Evolutionary conservation across 345 rosid species (phyloP).

Genomic region (Eucalyptus camaldulensis): DNA sequence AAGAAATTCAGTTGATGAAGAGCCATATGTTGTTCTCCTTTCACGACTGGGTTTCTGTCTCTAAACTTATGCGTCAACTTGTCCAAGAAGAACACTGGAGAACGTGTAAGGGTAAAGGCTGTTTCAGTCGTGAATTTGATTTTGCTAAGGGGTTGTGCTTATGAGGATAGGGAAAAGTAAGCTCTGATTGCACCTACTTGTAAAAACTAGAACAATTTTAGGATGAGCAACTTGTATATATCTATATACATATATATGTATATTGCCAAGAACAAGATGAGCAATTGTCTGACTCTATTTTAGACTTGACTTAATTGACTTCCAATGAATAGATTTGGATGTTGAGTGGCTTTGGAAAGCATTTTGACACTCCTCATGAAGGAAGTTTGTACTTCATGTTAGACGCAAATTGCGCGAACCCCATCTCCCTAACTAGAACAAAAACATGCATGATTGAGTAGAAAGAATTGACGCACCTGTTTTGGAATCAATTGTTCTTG

Average conservation of each 20-base stretch:
- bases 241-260: too few relatives aligned
- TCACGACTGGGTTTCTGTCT: constrained; percentile 47
- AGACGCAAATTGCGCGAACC: too few relatives aligned
- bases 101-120: constrained; percentile 44
- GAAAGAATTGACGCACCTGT: too few relatives aligned
- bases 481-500: too few relatives aligned
- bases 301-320: background rate
- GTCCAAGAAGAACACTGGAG: constrained; percentile 30
- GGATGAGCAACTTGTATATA: background rate
- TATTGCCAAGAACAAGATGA: background rate
- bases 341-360: constrained; percentile 25
- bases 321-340: constrained; percentile 38
- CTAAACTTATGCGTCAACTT: constrained; percentile 37
- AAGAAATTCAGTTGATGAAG: constrained; percentile 11
- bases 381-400: background rate
- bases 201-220: background rate
- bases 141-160: constrained; percentile 43
- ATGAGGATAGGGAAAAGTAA: constrained; percentile 54
- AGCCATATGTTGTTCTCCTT: constrained; percentile 4
- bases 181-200: background rate
- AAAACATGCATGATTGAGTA: too few relatives aligned
- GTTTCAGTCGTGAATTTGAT: constrained; percentile 64
- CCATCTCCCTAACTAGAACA: too few relatives aligned
- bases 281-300: background rate
- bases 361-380: constrained; percentile 39